Base-by-base conservation (phyloP, 257 asterid genomes). In the Jaltomata sinuosa region DNA sequence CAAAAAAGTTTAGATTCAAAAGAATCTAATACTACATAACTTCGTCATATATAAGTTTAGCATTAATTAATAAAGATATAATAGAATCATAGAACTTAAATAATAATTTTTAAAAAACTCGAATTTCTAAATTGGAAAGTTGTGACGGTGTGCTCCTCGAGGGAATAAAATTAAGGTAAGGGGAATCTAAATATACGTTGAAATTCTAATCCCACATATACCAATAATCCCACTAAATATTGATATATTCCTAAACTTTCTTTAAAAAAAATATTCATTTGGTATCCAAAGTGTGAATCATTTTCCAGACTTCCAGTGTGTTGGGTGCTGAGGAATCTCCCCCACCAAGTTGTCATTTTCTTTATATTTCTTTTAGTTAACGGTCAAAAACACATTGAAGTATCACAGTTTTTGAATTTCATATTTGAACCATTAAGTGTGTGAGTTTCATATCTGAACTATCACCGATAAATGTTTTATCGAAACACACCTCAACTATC, bases 241-340 rank as follows among this genome's bases (percentile, higher is more conserved):
- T 54, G 22, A 25, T 36, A 80, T 82, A 42, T 65, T 65, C 47
- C 45, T 65, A 65, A 65, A 32, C 25, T 3, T 29, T 31, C 0
- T 31, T 12, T 27, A 11, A 22, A 61, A 57, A 22, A 27, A 62
- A 62, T 27, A 15, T 21, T 38, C 79, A 22, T 57, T 68, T 81
- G 50, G 86, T 52, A 85, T 86, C 85, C 45, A 52, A n/a, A 19
- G 31, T 86, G 53, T 54, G n/a, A 67, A 82, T 84, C 86, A 87
- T 47, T 87, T n/a, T 32, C 36, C 36, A 32, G 3, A 3, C 36
- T 32, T 87, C 88, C 85, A 79, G 45, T 59, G 40, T 81, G 79
- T 85, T 89, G 38, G 89, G 84, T 82, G 88, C 78, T 21, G 83
- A 79, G 87, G 91, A 90, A 88, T 89, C 88, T 65, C n/a, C 34